Conservation (phyloP, 148 eudicot species). For the Tetragonia tetragonoides region DNA sequence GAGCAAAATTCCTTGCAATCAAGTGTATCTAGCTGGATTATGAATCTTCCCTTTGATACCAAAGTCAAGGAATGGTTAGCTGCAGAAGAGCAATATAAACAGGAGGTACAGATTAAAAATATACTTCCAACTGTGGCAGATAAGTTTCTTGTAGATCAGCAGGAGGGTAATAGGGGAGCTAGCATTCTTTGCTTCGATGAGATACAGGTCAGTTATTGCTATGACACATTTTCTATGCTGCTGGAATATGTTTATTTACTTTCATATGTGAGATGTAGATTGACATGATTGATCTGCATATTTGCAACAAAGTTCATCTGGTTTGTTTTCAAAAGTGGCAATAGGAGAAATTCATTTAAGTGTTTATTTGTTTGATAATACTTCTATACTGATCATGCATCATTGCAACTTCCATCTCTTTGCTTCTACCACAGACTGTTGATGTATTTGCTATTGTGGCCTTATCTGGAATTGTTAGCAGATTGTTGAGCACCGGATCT, state of each 20-base stretch:
- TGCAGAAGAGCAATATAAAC: slow-evolving; percentile 86
- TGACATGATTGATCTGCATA: background rate
- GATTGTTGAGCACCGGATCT: slow-evolving; percentile 91
- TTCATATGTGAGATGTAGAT: background rate
- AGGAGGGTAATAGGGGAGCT: slow-evolving; percentile 56
- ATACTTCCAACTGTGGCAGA: slow-evolving; percentile 98
- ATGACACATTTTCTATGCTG: background rate
- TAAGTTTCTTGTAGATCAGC: slow-evolving; percentile 68
- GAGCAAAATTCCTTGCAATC: slow-evolving; percentile 66
- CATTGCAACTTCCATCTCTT: slow-evolving; percentile 22
- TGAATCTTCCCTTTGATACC: slow-evolving; percentile 79
- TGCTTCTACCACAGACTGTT: slow-evolving; percentile 77
- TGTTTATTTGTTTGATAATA: background rate
- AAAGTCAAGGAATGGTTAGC: slow-evolving; percentile 91
- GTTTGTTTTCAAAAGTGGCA: background rate
- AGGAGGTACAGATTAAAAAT: slow-evolving; percentile 65
- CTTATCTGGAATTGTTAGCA: slow-evolving; percentile 95
- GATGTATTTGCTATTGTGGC: slow-evolving; percentile 99
- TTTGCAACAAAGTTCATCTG: background rate
- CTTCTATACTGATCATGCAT: slow-evolving; percentile 10
- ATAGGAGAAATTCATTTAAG: background rate
- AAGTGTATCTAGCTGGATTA: slow-evolving; percentile 78
- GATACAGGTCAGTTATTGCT: slow-evolving; percentile 62
- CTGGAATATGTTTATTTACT: no score
- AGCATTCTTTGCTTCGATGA: slow-evolving; percentile 96